These are phyloP conservation scores for Colletotrichum cereale DNA, from an alignment of 2,329 filamentous ascomycete species.

Conservation along the genomic window DNA sequence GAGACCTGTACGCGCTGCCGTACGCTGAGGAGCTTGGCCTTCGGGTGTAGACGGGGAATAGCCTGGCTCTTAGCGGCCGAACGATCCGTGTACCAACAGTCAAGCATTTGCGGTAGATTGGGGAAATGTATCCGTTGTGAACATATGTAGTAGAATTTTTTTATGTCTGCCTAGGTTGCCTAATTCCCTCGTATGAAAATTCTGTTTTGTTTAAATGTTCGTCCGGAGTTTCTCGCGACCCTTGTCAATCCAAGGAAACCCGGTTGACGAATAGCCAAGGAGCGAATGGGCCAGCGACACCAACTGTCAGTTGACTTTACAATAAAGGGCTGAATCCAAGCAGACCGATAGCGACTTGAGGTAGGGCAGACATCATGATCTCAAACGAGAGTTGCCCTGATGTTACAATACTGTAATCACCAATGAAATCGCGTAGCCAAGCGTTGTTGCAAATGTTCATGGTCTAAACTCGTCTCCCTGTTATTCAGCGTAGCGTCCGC, in stretches of 20 bases:
- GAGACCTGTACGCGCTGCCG: slow-evolving; percentile 90
- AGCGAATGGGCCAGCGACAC: neutral
- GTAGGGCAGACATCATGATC: neutral
- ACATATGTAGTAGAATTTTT: slow-evolving; percentile 60
- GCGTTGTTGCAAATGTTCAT: neutral
- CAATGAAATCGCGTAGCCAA: neutral
- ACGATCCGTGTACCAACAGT: slow-evolving; percentile 58
- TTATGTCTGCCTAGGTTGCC: slow-evolving; percentile 40
- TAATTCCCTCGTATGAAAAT: slow-evolving; percentile 30
- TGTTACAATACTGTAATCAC: neutral
- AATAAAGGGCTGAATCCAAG: neutral
- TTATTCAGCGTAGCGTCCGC: neutral
- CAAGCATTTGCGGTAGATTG: slow-evolving; percentile 51
- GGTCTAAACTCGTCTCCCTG: neutral
- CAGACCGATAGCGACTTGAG: neutral
- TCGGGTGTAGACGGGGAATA: slow-evolving; percentile 78
- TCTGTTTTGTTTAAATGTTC: neutral
- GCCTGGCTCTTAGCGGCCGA: slow-evolving; percentile 43
- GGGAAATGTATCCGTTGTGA: slow-evolving; percentile 57
- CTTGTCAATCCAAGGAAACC: neutral
- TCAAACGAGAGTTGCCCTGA: neutral
- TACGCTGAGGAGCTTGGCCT: slow-evolving; percentile 95
- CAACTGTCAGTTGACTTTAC: neutral
- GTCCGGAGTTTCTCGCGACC: slow-evolving; percentile 2
- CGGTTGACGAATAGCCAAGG: neutral